Base-by-base conservation (phyloP, 140 eudicot genomes). In the Oenanthe javanica region DNA sequence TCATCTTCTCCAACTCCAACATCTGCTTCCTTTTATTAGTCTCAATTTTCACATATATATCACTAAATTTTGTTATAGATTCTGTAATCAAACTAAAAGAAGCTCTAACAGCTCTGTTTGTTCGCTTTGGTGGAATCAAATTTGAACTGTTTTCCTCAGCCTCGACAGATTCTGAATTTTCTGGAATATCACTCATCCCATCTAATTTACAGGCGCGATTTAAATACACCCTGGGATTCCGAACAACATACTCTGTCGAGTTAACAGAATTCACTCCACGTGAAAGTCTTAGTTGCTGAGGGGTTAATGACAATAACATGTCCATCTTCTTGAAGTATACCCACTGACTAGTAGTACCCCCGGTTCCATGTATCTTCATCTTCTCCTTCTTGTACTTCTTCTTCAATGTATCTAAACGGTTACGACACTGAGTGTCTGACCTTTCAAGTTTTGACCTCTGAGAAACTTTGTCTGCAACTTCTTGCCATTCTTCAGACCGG, bases 331-430 rank as follows among this genome's bases (percentile, higher is more conserved):
- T 88, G 80, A 86, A 92, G 81, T 90, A 94, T n/a, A 90, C 89
- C 99, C 99, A 94, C 46, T 89, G 87, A 67, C 86, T 86, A 51
- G 80, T 83, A 11, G 57, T 45, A 80, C 82, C 78, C 66, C 67
- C 75, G 57, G 21, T 70, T 9, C 72, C 89, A 1, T 80, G 83
- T 19, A 82, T 54, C 83, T 55, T 84, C 61, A 73, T 69, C 78
- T 89, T 94, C 85, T 94, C 99, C 82, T 94, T 92, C 76, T 92
- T 94, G 89, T 94, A 94, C 83, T 94, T 94, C 84, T 94, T 94
- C 82, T 92, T 94, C 87, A 94, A 80, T 8, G 96, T 90, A 85
- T 92, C 95, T 77, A 94, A 81, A 71, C 97, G 93, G 85, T 94
- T 94, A 72, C 99, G 77, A 79, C 99, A 92, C 71, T 94, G 97